Evolutionary conservation across 2,329 filamentous ascomycete genomes (phyloP).

Genomic region (Pseudogymnoascus sp.): DNA sequence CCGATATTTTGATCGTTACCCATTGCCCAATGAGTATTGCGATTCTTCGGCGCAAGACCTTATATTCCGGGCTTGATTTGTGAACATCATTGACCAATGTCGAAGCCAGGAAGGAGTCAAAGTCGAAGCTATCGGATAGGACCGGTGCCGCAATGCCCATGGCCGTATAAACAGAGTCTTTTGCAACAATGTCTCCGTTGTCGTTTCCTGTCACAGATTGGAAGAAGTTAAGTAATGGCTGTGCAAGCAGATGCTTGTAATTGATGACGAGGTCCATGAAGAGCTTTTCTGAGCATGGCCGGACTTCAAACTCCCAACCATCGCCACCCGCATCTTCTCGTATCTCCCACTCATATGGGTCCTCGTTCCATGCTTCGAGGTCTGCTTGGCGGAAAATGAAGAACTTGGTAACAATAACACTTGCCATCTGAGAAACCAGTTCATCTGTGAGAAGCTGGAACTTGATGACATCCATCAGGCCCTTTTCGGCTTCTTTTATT

Average conservation of each 20-base stretch:
- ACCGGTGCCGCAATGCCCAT: constrained; percentile 78
- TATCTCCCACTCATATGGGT: constrained; percentile 92
- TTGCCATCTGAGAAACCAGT: constrained; percentile 73
- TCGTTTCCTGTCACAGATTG: constrained; percentile 59
- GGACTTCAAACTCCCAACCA: constrained; percentile 85
- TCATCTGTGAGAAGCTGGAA: constrained; percentile 64
- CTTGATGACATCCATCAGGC: constrained; percentile 62
- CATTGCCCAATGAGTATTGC: constrained; percentile 85
- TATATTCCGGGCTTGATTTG: constrained; percentile 51
- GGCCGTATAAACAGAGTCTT: constrained; percentile 90
- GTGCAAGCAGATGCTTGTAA: constrained; percentile 72
- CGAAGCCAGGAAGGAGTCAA: constrained; percentile 66
- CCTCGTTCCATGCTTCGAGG: constrained; percentile 84
- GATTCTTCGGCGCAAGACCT: constrained; percentile 76
- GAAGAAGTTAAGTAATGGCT: constrained; percentile 76
- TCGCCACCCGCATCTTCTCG: constrained; percentile 77
- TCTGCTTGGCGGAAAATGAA: constrained; percentile 82
- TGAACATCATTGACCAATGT: constrained; percentile 75
- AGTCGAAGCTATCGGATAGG: constrained; percentile 67
- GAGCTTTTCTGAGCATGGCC: constrained; percentile 86
- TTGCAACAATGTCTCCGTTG: constrained; percentile 59
- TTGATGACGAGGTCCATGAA: constrained; percentile 86
- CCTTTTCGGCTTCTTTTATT: constrained; percentile 65
- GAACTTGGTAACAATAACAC: constrained; percentile 74
- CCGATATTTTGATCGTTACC: constrained; percentile 68